These are phyloP conservation scores for Saccharomyces kudriavzevii DNA, from an alignment of 805 yeast genomes.

Conservation along the genomic window DNA sequence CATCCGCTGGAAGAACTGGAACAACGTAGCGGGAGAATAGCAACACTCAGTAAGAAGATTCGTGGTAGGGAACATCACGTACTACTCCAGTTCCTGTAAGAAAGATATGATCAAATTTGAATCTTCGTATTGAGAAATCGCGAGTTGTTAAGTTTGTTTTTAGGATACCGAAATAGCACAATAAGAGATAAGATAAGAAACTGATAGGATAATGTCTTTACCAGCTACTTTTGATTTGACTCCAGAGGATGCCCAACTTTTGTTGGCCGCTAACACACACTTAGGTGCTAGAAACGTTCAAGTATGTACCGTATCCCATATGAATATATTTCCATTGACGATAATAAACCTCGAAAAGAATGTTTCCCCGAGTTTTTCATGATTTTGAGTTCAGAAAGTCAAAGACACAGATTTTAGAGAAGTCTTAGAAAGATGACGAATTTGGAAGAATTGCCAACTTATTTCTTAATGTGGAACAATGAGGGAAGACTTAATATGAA, in stretches of 20 bases:
- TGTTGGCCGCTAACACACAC: constrained; percentile 97
- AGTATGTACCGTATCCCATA: constrained; percentile 46
- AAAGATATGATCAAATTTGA: background rate
- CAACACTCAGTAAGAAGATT: background rate
- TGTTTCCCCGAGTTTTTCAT: background rate
- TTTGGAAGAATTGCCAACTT: background rate
- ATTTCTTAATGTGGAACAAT: background rate
- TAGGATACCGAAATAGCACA: constrained; percentile 8
- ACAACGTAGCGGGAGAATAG: background rate
- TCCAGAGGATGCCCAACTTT: constrained; percentile 91
- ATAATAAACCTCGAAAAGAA: background rate
- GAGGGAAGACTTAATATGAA: background rate
- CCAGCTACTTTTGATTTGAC: constrained; percentile 79
- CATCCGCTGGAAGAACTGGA: background rate
- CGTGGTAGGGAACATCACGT: background rate
- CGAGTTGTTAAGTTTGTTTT: background rate
- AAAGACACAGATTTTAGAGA: background rate
- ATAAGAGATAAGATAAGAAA: constrained; percentile 4
- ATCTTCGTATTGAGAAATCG: background rate
- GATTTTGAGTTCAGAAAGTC: background rate
- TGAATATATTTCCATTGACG: background rate
- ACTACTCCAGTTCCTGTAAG: background rate
- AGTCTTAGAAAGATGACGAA: background rate
- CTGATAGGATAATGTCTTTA: constrained; percentile 46
- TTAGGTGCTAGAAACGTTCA: constrained; percentile 97